Conservation (phyloP, 73 alveolate species). For the Paramecium sonneborni region DNA sequence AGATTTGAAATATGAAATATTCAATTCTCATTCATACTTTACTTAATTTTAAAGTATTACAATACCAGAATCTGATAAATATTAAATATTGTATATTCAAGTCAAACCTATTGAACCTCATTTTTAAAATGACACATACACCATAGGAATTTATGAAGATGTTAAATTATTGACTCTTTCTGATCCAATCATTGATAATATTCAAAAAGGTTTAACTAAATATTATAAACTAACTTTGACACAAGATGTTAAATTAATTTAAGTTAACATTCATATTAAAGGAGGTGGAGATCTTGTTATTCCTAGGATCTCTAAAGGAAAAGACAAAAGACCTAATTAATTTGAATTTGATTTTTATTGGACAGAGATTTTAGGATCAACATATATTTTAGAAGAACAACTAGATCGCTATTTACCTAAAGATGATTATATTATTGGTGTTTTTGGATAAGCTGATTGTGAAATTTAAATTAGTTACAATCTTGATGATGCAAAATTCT, state of each 20-base stretch:
- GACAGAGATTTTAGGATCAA: background rate
- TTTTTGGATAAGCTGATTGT: background rate
- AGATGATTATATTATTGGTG: background rate
- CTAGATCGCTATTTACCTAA: background rate
- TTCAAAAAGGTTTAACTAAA: background rate
- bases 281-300: background rate
- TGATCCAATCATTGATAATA: background rate
- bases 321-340: background rate
- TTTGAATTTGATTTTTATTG: background rate
- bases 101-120: background rate
- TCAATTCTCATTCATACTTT: background rate
- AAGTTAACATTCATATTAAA: background rate
- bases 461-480: background rate
- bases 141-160: background rate
- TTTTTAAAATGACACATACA: background rate
- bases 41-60: background rate
- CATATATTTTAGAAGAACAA: background rate
- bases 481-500: background rate
- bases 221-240: background rate
- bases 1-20: background rate
- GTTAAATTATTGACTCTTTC: background rate
- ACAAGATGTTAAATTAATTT: background rate
- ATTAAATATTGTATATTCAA: background rate
- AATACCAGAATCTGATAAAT: background rate
- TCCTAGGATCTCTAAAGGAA: background rate